These are phyloP conservation scores for Globisporangium sylvaticum DNA, from an alignment of 352 stramenopile genomes.

Conservation along the genomic window DNA sequence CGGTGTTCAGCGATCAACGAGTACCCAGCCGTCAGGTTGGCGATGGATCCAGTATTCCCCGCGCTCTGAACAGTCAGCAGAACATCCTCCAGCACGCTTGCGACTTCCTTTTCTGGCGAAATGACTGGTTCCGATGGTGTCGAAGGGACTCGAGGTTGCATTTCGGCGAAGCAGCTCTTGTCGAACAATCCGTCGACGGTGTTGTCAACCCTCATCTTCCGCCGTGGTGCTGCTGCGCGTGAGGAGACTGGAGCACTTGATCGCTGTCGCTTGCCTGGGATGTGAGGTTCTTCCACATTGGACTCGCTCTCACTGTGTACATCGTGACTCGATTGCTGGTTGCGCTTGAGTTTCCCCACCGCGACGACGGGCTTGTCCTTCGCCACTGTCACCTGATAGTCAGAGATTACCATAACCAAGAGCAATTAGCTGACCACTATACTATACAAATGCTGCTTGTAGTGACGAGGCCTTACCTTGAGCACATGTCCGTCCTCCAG, in stretches of 20 bases:
- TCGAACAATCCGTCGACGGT: background rate
- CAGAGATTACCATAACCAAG: background rate
- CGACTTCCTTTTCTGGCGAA: conserved; percentile 17
- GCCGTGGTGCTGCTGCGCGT: background rate
- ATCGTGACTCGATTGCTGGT: conserved; percentile 38
- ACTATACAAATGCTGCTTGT: too few species aligned
- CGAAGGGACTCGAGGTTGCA: background rate
- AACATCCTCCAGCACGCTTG: conserved; percentile 25
- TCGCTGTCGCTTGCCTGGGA: conserved; percentile 58
- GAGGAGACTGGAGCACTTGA: conserved; percentile 35
- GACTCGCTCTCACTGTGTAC: conserved; percentile 12
- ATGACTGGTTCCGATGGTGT: background rate
- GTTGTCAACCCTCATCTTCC: conserved; percentile 2
- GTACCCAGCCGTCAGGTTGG: conserved; percentile 7
- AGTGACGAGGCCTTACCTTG: conserved; percentile 35
- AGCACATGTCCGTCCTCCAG: conserved; percentile 70
- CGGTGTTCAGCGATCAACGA: conserved; percentile 12
- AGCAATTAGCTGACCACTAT: background rate
- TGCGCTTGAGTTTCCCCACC: conserved; percentile 63
- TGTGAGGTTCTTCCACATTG: conserved; percentile 20
- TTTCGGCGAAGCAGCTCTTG: background rate
- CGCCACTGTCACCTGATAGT: conserved; percentile 54
- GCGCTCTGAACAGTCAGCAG: conserved; percentile 24
- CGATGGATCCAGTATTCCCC: background rate
- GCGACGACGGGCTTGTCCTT: conserved; percentile 44